These are phyloP conservation scores for Aplosporella prunicola DNA, from an alignment of 2,329 filamentous ascomycete genomes.

Conservation along the genomic window DNA sequence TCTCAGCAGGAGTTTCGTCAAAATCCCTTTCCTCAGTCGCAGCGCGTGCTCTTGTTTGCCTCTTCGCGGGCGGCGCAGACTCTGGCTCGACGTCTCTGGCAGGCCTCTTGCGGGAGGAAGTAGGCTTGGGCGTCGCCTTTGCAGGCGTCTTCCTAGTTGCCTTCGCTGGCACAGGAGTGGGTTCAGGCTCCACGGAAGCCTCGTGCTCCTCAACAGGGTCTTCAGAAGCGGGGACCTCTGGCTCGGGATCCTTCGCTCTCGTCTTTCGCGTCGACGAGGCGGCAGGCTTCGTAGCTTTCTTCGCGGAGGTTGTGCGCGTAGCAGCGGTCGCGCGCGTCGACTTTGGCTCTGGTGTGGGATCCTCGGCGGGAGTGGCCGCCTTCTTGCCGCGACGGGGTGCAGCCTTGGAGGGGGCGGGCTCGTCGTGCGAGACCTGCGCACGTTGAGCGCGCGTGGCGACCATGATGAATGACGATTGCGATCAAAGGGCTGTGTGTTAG, in stretches of 20 bases:
- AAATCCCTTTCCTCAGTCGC: not conserved
- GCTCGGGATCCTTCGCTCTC: constrained; percentile 7
- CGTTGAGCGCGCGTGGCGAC: constrained; percentile 12
- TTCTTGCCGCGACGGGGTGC: constrained; percentile 7
- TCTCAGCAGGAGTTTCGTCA: not conserved
- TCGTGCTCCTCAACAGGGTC: constrained; percentile 1
- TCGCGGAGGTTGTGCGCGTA: too few relatives aligned
- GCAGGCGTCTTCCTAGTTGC: constrained; percentile 1
- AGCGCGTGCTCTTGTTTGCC: constrained; percentile 1
- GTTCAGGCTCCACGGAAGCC: not conserved
- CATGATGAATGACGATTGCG: constrained; percentile 7
- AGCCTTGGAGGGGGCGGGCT: constrained; percentile 2
- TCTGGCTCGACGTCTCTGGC: constrained; percentile 7
- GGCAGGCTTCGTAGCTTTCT: not conserved
- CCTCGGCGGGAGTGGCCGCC: constrained; percentile 2
- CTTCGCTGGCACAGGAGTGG: not conserved
- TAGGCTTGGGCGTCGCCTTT: not conserved
- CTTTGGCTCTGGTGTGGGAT: constrained; percentile 2
- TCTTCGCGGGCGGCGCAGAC: constrained; percentile 5
- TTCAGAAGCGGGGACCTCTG: not conserved
- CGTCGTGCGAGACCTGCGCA: constrained; percentile 8
- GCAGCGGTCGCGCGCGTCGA: not conserved
- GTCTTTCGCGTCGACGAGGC: constrained; percentile 7
- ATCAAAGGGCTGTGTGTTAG: not conserved
- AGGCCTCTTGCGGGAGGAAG: constrained; percentile 1